Conservation (phyloP, 2,329 filamentous ascomycete genomes). For the Ascochyta rabiei region DNA sequence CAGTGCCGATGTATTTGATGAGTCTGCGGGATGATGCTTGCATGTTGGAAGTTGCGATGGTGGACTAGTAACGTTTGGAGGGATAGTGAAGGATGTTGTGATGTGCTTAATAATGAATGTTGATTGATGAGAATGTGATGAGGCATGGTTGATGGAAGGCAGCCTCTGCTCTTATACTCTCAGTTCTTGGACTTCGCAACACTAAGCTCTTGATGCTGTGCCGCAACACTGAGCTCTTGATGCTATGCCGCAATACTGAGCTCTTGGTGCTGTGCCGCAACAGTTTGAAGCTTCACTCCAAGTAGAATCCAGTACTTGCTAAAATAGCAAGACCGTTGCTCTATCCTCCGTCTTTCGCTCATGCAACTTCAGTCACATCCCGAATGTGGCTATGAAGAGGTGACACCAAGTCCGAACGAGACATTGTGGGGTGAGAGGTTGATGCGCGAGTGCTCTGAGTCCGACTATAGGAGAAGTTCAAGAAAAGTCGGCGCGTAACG, state of each 20-base stretch:
- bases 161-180: constrained; percentile 11
- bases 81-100: too few relatives aligned
- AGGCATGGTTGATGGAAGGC: constrained; percentile 7
- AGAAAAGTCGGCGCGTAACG: constrained; percentile 10
- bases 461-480: constrained; percentile 9
- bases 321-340: constrained; percentile 8
- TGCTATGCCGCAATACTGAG: too few relatives aligned
- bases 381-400: constrained; percentile 10
- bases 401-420: constrained; percentile 9
- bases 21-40: too few relatives aligned
- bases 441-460: constrained; percentile 3
- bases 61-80: too few relatives aligned
- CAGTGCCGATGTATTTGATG: too few relatives aligned
- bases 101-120: too few relatives aligned
- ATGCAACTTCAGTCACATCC: constrained; percentile 6
- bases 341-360: constrained; percentile 5
- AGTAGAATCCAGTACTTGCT: constrained; percentile 5
- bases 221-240: too few relatives aligned
- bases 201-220: constrained; percentile 5
- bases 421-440: constrained; percentile 5
- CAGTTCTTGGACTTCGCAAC: constrained; percentile 9
- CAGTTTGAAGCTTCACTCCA: constrained; percentile 10
- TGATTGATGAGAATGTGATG: too few relatives aligned
- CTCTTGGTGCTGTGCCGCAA: too few relatives aligned
- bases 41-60: too few relatives aligned